These are phyloP conservation scores for Zasmidium cellare DNA, from an alignment of 2,329 filamentous ascomycete genomes.

Conservation along the genomic window DNA sequence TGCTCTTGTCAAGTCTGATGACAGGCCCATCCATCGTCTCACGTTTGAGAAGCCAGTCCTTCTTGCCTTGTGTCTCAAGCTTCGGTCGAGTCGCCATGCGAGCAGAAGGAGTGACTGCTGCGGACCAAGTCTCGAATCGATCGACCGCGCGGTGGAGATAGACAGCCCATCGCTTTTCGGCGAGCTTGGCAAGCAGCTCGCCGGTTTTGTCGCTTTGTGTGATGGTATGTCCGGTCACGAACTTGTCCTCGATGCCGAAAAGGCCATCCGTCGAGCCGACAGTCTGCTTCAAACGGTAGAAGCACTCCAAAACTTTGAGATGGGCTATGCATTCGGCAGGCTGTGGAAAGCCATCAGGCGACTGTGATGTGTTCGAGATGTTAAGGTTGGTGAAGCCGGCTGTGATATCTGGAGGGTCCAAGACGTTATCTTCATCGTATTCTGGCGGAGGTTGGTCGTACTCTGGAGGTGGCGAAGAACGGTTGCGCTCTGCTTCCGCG, in stretches of 20 bases:
- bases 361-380: slow-evolving; percentile 28
- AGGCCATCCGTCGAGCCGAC: slow-evolving; percentile 67
- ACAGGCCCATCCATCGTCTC: neutral
- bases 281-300: slow-evolving; percentile 67
- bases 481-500: slow-evolving; percentile 21
- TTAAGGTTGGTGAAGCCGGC: slow-evolving; percentile 32
- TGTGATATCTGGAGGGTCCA: slow-evolving; percentile 29
- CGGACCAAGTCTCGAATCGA: slow-evolving; percentile 69
- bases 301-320: slow-evolving; percentile 68
- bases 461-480: slow-evolving; percentile 21
- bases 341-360: slow-evolving; percentile 38
- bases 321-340: slow-evolving; percentile 67
- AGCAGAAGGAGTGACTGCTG: slow-evolving; percentile 33
- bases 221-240: slow-evolving; percentile 28
- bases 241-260: slow-evolving; percentile 57
- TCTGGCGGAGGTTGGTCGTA: slow-evolving; percentile 23
- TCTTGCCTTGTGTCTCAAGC: slow-evolving; percentile 13
- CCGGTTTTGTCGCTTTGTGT: slow-evolving; percentile 33
- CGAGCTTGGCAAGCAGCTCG: slow-evolving; percentile 51
- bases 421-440: slow-evolving; percentile 24
- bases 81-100: slow-evolving; percentile 6
- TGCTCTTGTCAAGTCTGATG: slow-evolving; percentile 13
- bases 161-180: slow-evolving; percentile 73
- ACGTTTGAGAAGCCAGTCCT: slow-evolving; percentile 20
- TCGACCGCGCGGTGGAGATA: slow-evolving; percentile 68